A percentile compares a stretch with the other conserved stretches of the same genome.
These are phyloP conservation scores for Phytophthora sojae DNA, from an alignment of 352 stramenopile species.

Conservation along the genomic window DNA sequence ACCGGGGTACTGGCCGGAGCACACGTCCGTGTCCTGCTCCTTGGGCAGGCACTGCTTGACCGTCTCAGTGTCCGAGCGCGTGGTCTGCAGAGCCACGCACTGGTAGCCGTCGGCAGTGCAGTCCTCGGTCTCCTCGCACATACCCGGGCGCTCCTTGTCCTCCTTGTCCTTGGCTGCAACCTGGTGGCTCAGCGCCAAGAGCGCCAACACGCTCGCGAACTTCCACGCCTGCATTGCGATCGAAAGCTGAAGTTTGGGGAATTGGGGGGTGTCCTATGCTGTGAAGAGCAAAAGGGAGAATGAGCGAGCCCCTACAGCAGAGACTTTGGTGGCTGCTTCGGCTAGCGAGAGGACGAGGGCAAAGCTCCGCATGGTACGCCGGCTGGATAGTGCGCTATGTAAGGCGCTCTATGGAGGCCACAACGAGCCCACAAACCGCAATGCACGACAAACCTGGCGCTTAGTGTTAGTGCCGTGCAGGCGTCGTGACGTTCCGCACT, in stretches of 20 bases:
- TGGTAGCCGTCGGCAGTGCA: slow-evolving; percentile 62
- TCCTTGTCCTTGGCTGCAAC: slow-evolving; percentile 32
- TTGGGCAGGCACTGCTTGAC: slow-evolving; percentile 83
- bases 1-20: slow-evolving; percentile 67
- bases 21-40: slow-evolving; percentile 63
- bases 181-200: slow-evolving; percentile 47
- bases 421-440: slow-evolving; percentile 35
- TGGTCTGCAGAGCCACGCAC: slow-evolving; percentile 79
- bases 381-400: slow-evolving; percentile 24
- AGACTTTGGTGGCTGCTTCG: slow-evolving; percentile 21
- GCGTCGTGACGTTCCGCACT: slow-evolving; percentile 12
- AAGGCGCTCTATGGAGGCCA: slow-evolving; percentile 25
- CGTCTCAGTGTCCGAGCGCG: slow-evolving; percentile 55
- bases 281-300: slow-evolving; percentile 40
- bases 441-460: slow-evolving; percentile 40
- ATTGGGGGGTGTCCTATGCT: slow-evolving; percentile 18
- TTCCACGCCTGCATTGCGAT: slow-evolving; percentile 54
- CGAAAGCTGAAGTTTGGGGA: slow-evolving; percentile 16
- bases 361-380: slow-evolving; percentile 23
- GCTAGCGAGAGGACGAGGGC: slow-evolving; percentile 29
- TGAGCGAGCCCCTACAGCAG: slow-evolving; percentile 4
- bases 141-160: slow-evolving; percentile 45
- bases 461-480: slow-evolving; percentile 29
- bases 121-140: slow-evolving; percentile 70
- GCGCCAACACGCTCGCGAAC: slow-evolving; percentile 37